Percentiles rank a stretch among this genome's conserved stretches.
Conservation (phyloP, 345 rosid species). For the Ceriops decandra region DNA sequence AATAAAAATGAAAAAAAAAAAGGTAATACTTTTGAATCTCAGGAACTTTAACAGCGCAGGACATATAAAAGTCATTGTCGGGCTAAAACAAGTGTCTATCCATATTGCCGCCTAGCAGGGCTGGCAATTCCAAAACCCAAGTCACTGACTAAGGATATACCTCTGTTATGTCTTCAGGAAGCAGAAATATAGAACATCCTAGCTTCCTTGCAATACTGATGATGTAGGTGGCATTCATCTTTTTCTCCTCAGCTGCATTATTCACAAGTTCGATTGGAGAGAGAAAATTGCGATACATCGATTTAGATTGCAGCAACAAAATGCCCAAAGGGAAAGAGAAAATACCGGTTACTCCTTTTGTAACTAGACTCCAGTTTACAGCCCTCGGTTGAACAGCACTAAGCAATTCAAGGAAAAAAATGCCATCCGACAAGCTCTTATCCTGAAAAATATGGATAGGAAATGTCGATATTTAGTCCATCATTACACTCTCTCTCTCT, state of each 20-base stretch:
- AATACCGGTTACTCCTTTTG: constrained; percentile 77
- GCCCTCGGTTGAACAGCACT: constrained; percentile 88
- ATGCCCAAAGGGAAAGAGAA: neutral
- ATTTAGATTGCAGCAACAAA: neutral
- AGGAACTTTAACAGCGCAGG: neutral
- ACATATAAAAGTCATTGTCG: neutral
- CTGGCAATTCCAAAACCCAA: neutral
- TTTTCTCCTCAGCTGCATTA: constrained; percentile 76
- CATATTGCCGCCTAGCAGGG: too few relatives aligned
- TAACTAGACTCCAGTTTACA: constrained; percentile 93
- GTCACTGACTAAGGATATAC: constrained; percentile 26
- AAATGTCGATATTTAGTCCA: neutral
- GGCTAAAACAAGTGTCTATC: neutral
- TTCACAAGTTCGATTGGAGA: constrained; percentile 1
- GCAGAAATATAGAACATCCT: constrained; percentile 93
- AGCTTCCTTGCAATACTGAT: constrained; percentile 94
- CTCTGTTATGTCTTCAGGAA: constrained; percentile 95
- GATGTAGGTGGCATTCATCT: constrained; percentile 93
- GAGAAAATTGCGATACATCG: neutral
- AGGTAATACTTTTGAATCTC: neutral
- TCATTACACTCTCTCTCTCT: too few relatives aligned
- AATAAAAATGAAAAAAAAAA: too few relatives aligned
- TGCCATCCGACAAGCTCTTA: constrained; percentile 76
- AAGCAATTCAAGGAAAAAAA: constrained; percentile 82
- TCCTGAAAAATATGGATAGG: constrained; percentile 49